Evolutionary conservation across 768 basidiomycete genomes (phyloP).

Genomic region (Tulasnella sp.): DNA sequence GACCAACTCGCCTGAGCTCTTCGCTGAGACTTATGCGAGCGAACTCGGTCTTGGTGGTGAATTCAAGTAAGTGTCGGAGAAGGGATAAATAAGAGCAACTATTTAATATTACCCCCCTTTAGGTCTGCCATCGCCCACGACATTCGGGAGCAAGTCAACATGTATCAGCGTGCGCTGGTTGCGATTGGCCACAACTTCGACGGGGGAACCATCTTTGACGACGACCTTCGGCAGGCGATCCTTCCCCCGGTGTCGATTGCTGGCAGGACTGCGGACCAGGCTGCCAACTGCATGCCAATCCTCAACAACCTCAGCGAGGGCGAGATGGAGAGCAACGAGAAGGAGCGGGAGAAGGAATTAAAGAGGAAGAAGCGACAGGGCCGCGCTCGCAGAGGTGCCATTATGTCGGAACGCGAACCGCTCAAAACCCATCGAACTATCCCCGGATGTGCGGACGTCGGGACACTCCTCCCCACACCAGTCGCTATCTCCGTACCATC

Average conservation of each 20-base stretch:
- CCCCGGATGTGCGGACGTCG: constrained; percentile 70
- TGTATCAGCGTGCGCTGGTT: constrained; percentile 86
- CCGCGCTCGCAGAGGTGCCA: constrained; percentile 69
- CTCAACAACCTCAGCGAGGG: constrained; percentile 83
- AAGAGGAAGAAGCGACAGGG: constrained; percentile 71
- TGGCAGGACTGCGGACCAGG: constrained; percentile 67
- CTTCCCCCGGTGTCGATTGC: constrained; percentile 61
- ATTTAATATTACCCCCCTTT: constrained; percentile 10
- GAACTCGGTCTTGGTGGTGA: constrained; percentile 89
- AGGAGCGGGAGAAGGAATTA: constrained; percentile 88
- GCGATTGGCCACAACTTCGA: constrained; percentile 82
- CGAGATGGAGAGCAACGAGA: constrained; percentile 82
- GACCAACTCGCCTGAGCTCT: constrained; percentile 79
- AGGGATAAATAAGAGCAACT: background rate
- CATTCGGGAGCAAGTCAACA: constrained; percentile 90
- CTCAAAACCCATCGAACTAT: constrained; percentile 87
- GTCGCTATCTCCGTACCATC: constrained; percentile 54
- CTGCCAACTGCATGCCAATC: constrained; percentile 74
- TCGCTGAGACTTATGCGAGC: constrained; percentile 75
- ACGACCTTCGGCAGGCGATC: constrained; percentile 85
- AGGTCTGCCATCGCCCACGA: constrained; percentile 93
- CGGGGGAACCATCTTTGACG: constrained; percentile 70
- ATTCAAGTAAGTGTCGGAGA: constrained; percentile 59
- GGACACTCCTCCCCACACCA: constrained; percentile 44
- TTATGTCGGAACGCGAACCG: constrained; percentile 87